A percentile compares a stretch with the other conserved stretches of the same genome.
Evolutionary conservation across 2,329 filamentous ascomycete genomes (phyloP).

Genomic region (Coniella vitis): DNA sequence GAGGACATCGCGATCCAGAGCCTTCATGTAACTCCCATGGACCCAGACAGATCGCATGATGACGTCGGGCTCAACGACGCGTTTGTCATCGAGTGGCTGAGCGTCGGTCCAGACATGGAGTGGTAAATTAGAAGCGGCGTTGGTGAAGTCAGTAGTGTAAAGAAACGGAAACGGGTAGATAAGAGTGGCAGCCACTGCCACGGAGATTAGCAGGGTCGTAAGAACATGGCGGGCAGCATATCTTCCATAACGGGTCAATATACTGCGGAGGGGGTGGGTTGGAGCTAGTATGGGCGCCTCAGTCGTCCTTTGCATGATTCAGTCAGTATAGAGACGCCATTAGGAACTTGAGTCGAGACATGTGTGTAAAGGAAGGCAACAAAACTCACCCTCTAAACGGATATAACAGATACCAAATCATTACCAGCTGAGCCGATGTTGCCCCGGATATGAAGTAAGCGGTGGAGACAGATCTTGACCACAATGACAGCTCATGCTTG

Average conservation of each 20-base stretch:
- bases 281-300: slow-evolving; percentile 61
- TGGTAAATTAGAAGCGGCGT: slow-evolving; percentile 64
- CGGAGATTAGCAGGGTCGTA: slow-evolving; percentile 66
- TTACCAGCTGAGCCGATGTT: slow-evolving; percentile 24
- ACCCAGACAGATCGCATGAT: slow-evolving; percentile 78
- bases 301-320: slow-evolving; percentile 55
- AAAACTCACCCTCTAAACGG: slow-evolving; percentile 64
- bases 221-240: slow-evolving; percentile 68
- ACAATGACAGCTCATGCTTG: slow-evolving; percentile 15
- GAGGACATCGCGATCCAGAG: slow-evolving; percentile 59
- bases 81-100: slow-evolving; percentile 50
- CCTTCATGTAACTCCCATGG: slow-evolving; percentile 74
- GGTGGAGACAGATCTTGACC: not conserved
- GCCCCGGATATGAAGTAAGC: slow-evolving; percentile 3
- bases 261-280: slow-evolving; percentile 57
- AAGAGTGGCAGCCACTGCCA: slow-evolving; percentile 61
- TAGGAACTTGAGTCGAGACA: slow-evolving; percentile 12
- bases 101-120: slow-evolving; percentile 78
- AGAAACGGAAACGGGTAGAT: slow-evolving; percentile 72
- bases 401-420: slow-evolving; percentile 76
- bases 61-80: slow-evolving; percentile 55
- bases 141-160: slow-evolving; percentile 64
- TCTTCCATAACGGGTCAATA: slow-evolving; percentile 63
- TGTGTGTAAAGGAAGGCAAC: slow-evolving; percentile 1
- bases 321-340: slow-evolving; percentile 12